phyloP scores from a whole-genome alignment of 495 filamentous ascomycete species.

The Thermothielavioides terrestris region DNA sequence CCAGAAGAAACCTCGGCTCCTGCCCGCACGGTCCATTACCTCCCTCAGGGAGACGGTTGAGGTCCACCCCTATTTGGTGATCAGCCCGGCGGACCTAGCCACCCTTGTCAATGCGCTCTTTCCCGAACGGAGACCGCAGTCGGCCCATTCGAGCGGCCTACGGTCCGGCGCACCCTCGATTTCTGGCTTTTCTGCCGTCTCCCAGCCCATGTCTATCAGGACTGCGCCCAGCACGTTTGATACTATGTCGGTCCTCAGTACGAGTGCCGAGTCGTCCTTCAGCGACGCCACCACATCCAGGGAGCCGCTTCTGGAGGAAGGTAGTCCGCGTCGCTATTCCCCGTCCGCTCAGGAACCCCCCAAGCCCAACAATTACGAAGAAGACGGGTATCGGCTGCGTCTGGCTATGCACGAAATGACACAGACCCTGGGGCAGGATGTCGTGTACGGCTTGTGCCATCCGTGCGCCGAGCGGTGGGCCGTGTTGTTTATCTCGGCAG shows the following conservation, averaged over 20 bases:
- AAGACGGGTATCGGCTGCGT: conserved; percentile 47
- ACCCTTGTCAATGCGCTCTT: conserved; percentile 65
- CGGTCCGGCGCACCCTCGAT: conserved; percentile 59
- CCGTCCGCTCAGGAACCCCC: conserved; percentile 32
- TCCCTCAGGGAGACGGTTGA: conserved; percentile 61
- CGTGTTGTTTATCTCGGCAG: conserved; percentile 64
- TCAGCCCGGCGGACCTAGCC: conserved; percentile 64
- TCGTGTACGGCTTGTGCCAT: conserved; percentile 53
- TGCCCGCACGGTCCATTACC: conserved; percentile 59
- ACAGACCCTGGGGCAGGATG: conserved; percentile 51
- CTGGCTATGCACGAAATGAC: conserved; percentile 58
- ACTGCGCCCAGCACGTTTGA: conserved; percentile 42
- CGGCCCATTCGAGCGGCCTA: conserved; percentile 44
- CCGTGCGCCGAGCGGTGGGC: conserved; percentile 67
- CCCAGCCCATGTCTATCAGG: conserved; percentile 38
- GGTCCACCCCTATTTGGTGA: conserved; percentile 62
- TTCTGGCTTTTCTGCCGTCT: conserved; percentile 50
- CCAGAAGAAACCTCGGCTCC: conserved; percentile 49
- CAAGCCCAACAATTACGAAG: conserved; percentile 40
- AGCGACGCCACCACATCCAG: conserved; percentile 59
- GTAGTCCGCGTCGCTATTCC: conserved; percentile 36
- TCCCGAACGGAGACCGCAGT: conserved; percentile 52
- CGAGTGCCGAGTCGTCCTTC: conserved; percentile 56
- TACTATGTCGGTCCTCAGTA: conserved; percentile 55
- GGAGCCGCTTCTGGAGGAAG: conserved; percentile 53